phyloP scores from a whole-genome alignment of 495 filamentous ascomycete genomes.

The Clavariopsis aquatica region DNA sequence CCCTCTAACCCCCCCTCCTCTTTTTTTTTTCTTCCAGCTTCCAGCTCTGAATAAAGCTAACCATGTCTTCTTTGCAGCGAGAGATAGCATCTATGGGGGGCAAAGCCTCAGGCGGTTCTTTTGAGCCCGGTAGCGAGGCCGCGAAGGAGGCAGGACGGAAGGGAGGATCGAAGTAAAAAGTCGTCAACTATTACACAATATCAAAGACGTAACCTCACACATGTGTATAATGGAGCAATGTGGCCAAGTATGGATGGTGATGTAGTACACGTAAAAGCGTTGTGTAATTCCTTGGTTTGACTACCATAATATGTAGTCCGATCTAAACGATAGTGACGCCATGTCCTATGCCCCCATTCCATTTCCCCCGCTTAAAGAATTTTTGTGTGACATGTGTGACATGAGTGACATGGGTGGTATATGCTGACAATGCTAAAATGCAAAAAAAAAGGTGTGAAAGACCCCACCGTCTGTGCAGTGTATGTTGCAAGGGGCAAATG shows the following conservation, averaged over 20 bases:
- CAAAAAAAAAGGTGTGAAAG: not conserved
- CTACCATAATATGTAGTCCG: not conserved
- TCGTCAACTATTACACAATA: not conserved
- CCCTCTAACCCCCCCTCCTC: too few relatives aligned
- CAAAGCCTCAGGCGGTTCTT: slow-evolving; percentile 46
- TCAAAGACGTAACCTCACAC: not conserved
- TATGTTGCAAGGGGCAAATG: not conserved
- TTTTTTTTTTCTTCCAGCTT: too few relatives aligned
- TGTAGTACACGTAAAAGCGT: not conserved
- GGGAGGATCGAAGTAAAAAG: slow-evolving; percentile 43
- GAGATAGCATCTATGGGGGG: slow-evolving; percentile 38
- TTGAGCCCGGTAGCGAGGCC: slow-evolving; percentile 50
- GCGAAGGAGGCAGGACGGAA: slow-evolving; percentile 53
- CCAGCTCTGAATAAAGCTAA: not conserved
- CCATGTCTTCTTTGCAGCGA: not conserved
- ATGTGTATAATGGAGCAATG: not conserved
- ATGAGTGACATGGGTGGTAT: not conserved
- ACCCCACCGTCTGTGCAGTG: not conserved
- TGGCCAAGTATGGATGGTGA: not conserved
- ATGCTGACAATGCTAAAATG: not conserved
- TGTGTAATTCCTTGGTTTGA: not conserved
- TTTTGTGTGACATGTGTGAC: not conserved
- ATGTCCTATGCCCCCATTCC: not conserved
- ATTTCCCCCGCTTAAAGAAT: not conserved
- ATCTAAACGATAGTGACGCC: not conserved